Base-by-base conservation (phyloP, 208 protist species). In the Trypanosoma boissoni region DNA sequence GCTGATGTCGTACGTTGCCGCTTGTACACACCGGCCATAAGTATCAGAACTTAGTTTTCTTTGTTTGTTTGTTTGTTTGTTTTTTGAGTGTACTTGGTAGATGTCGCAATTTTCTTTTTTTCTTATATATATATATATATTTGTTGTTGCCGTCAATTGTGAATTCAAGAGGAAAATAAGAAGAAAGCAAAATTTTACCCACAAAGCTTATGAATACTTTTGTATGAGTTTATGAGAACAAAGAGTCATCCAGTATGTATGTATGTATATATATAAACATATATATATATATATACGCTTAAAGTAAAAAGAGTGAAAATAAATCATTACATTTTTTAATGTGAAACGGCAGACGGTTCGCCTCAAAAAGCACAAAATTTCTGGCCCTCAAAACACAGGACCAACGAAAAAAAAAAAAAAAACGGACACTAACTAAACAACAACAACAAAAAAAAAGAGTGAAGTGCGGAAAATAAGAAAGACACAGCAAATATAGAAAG, bases 1-100 rank as follows among this genome's bases (percentile, higher is more conserved):
- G 18, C 41, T 16, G 74, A 80, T 8, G 27, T n/a, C 0, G 70
- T 73, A 44, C 76, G 86, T 45, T 78, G 45, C 21, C 76, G 74
- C 63, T 82, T 92, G 66, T 84, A 74, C 7, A 50, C 20, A 45
- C 45, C 28, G 12, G 45, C 23, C 59, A 65, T 65, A 31, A 52
- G n/a, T n/a, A n/a, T n/a, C n/a, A n/a, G n/a, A n/a, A n/a, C n/a
- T n/a, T n/a, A n/a, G n/a, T n/a, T n/a, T n/a, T n/a, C n/a, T n/a
- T 48, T 4, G 29, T 58, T 28, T 48, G 4, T 34, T 26, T 65
- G 23, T 31, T 39, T 57, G 32, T 44, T 55, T 32, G 41, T 57
- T 14, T 62, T 7, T 52, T 16, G 41, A 45, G 28, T 28, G 24
- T 14, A 31, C 10, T 39, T n/a, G n/a, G 28, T 2, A 45, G 6